Base-by-base conservation (phyloP, 140 eudicot genomes). In the Flaveria floridana region DNA sequence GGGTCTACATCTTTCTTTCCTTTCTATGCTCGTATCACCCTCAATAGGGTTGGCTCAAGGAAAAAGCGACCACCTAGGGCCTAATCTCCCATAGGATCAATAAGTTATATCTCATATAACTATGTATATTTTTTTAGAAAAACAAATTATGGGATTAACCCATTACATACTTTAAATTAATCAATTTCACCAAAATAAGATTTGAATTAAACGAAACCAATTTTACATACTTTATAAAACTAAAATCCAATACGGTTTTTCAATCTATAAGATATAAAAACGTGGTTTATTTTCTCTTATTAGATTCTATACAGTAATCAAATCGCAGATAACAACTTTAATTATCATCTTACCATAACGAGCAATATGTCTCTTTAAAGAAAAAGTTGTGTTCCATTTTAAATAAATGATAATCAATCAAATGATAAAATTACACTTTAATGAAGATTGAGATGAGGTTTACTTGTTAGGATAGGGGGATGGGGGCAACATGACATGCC, bases 401-500 rank as follows among this genome's bases (percentile, higher is more conserved):
- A 58, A 58, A 58, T 58, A 58, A 11, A 26, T 25, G 67, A 25
- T 5, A 23, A 61, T 25, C 41, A 61, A 61, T 61, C 10, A 20
- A 55, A 10, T 57, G 21, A 57, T 26, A 25, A 25, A 25, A 61
- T 20, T 11, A 23, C 58, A 46, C 46, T 6, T 12, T 7, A 39
- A 56, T 42, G 34, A 34, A 21, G 20, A 75, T 19, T 11, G 64
- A 2, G 52, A 75, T 64, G 55, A 55, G 41, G 61, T 26, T 65
- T 68, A 44, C 44, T 59, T 52, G 47, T 66, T 61, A 30, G 71
- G 66, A 78, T 70, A 13, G 61, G 56, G 59, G 68, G 48, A 34
- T 53, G 34, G 78, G 21, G 67, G 74, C 68, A 79, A 72, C 82
- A 72, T 79, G 80, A 61, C 84, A 75, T 75, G 66, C 72, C 59